Evolutionary conservation across 805 yeast genomes (phyloP).

Genomic region (Nakazawaea anatomiae): DNA sequence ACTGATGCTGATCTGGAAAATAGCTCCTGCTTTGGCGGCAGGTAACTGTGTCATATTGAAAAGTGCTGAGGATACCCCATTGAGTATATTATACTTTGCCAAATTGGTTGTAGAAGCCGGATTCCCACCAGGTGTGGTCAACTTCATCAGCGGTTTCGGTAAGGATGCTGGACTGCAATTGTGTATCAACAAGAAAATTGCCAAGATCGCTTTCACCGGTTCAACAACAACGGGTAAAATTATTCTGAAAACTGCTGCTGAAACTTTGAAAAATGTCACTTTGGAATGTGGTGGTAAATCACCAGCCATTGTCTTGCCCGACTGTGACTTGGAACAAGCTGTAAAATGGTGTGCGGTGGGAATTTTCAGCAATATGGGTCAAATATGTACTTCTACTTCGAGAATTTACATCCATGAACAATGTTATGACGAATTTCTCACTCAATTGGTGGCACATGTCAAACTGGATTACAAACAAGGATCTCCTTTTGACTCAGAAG

Average conservation of each 20-base stretch:
- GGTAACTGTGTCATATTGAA: constrained; percentile 69
- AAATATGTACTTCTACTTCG: constrained; percentile 42
- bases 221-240: constrained; percentile 69
- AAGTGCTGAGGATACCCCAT: constrained; percentile 73
- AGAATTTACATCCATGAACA: constrained; percentile 38
- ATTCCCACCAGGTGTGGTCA: constrained; percentile 71
- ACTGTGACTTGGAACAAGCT: constrained; percentile 49
- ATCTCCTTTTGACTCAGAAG: constrained; percentile 59
- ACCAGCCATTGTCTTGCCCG: constrained; percentile 45
- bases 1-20: constrained; percentile 72
- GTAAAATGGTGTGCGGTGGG: constrained; percentile 43
- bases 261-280: constrained; percentile 50
- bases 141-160: constrained; percentile 70
- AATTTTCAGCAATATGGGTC: constrained; percentile 41
- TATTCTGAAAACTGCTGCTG: constrained; percentile 63
- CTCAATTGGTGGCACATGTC: constrained; percentile 29
- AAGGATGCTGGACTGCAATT: constrained; percentile 62
- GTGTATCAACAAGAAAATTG: constrained; percentile 56
- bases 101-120: constrained; percentile 60
- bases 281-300: constrained; percentile 60
- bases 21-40: constrained; percentile 71
- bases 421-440: constrained; percentile 34
- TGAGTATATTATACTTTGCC: constrained; percentile 63
- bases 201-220: constrained; percentile 77
- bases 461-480: constrained; percentile 47